These are phyloP conservation scores for Saturnispora ahearnii DNA, from an alignment of 805 yeast genomes.

Conservation along the genomic window DNA sequence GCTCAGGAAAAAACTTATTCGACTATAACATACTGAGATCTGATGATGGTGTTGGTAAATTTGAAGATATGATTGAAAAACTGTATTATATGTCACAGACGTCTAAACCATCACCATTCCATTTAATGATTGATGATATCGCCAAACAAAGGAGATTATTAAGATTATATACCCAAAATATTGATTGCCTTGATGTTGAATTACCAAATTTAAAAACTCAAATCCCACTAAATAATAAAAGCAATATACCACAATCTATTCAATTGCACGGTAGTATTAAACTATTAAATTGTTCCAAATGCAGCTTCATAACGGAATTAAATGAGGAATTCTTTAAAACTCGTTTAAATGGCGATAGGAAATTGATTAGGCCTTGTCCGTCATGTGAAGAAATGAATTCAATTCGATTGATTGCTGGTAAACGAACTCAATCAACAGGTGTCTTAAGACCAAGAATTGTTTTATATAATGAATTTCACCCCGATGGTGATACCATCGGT, in stretches of 20 bases:
- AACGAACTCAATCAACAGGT: slow-evolving; percentile 57
- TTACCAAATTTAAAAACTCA: slow-evolving; percentile 41
- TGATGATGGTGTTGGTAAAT: slow-evolving; percentile 47
- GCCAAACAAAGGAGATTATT: slow-evolving; percentile 55
- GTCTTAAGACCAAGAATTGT: slow-evolving; percentile 57
- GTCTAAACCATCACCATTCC: slow-evolving; percentile 70
- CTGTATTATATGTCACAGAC: slow-evolving; percentile 45
- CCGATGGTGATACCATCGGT: slow-evolving; percentile 84
- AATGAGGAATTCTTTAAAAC: slow-evolving; percentile 40
- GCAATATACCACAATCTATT: slow-evolving; percentile 43
- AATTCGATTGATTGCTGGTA: slow-evolving; percentile 50
- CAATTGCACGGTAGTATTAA: slow-evolving; percentile 83
- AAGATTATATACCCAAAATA: slow-evolving; percentile 80
- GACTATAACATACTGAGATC: slow-evolving; percentile 71
- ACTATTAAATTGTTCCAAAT: slow-evolving; percentile 67
- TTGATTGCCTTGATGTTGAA: slow-evolving; percentile 68
- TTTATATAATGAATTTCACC: slow-evolving; percentile 67
- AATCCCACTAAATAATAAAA: slow-evolving; percentile 36
- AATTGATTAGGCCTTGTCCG: slow-evolving; percentile 47
- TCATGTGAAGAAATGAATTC: slow-evolving; percentile 53
- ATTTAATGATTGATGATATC: slow-evolving; percentile 48
- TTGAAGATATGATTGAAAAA: slow-evolving; percentile 66
- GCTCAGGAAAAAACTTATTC: slow-evolving; percentile 52
- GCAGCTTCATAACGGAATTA: slow-evolving; percentile 49
- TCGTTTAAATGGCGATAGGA: slow-evolving; percentile 14